phyloP scores from a whole-genome alignment of 345 rosid species.

The Erysimum cheiranthoides region DNA sequence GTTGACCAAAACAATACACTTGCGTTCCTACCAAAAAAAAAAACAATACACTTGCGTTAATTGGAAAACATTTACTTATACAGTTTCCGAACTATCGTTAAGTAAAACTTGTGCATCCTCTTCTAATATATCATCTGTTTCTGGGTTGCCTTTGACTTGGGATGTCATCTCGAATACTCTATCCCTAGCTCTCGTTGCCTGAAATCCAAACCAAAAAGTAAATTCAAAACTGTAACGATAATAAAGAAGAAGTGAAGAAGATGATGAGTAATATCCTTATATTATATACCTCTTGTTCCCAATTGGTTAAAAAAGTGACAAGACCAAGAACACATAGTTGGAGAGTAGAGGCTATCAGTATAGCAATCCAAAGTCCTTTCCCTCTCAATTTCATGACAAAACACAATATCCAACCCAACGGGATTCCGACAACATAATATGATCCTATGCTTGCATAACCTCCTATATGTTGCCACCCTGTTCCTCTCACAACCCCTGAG shows the following conservation, averaged over 20 bases:
- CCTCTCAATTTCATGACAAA: conserved; percentile 50
- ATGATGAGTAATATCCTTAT: neutral
- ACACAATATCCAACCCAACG: conserved; percentile 50
- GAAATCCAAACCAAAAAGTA: conserved; percentile 17
- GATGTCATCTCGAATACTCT: conserved; percentile 46
- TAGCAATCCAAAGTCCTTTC: conserved; percentile 66
- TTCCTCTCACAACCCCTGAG: conserved; percentile 67
- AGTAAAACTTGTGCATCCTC: conserved; percentile 30
- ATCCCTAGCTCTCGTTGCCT: conserved; percentile 48
- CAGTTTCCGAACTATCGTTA: neutral
- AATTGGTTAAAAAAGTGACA: conserved; percentile 53
- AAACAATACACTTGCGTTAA: neutral
- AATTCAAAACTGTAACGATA: neutral
- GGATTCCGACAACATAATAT: conserved; percentile 63
- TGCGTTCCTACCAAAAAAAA: no score
- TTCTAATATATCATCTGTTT: conserved; percentile 7
- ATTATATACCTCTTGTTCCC: conserved; percentile 68
- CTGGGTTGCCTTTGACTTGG: conserved; percentile 1
- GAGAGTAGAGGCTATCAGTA: conserved; percentile 45
- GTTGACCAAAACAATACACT: no score
- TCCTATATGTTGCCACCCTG: conserved; percentile 69
- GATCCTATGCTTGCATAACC: conserved; percentile 67
- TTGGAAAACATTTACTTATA: neutral
- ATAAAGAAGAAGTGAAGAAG: neutral
- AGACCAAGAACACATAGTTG: conserved; percentile 51